A percentile compares a stretch with the other conserved stretches of the same genome.
phyloP scores from a whole-genome alignment of 148 eudicot genomes.

The Persicaria tinctoria region DNA sequence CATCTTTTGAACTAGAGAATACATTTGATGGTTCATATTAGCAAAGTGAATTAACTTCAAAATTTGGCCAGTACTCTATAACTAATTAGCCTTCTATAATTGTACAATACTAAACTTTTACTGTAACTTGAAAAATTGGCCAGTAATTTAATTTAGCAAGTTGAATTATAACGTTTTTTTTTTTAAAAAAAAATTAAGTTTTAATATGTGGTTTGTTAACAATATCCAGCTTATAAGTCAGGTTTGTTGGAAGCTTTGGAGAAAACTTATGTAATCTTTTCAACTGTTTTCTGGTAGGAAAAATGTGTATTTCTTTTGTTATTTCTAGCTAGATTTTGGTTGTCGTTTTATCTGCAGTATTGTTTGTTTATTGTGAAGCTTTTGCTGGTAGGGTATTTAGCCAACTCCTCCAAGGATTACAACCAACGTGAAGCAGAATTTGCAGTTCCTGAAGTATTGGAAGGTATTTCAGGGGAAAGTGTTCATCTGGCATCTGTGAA shows the following conservation, averaged over 20 bases:
- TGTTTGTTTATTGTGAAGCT: constrained; percentile 8
- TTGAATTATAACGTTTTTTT: background rate
- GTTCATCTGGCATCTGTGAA: background rate
- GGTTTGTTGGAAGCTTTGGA: background rate
- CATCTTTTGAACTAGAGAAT: background rate
- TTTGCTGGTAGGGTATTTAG: constrained; percentile 47
- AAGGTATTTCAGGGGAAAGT: constrained; percentile 38
- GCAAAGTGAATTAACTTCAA: background rate
- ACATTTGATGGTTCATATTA: background rate
- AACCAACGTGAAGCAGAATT: constrained; percentile 81
- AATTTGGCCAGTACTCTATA: too few species aligned
- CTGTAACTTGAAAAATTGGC: too few species aligned
- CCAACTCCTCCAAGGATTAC: constrained; percentile 87
- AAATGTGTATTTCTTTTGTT: background rate
- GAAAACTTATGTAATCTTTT: background rate
- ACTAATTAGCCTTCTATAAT: too few species aligned
- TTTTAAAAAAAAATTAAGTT: background rate
- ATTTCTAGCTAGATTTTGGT: constrained; percentile 1
- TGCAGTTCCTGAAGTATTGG: constrained; percentile 79
- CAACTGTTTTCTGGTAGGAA: background rate
- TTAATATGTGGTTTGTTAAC: background rate
- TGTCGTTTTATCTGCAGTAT: background rate
- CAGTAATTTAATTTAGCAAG: background rate
- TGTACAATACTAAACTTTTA: too few species aligned
- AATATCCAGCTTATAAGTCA: background rate